Evolutionary conservation across 305 asterid genomes (phyloP), one percentile per base, ranked within the genome.

Genomic region (Solanum hybrid): DNA sequence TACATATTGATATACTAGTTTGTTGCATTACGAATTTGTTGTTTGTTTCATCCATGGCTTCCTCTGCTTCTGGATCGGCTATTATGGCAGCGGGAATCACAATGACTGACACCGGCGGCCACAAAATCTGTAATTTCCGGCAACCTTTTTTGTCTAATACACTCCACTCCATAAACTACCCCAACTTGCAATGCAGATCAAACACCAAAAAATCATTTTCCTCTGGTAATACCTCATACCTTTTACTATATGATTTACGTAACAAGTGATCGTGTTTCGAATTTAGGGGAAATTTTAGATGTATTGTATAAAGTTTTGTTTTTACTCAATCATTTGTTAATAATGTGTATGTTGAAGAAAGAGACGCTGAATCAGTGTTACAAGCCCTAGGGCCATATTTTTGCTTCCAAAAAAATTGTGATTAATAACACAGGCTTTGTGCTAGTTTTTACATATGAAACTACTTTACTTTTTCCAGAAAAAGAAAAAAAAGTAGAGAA

Each of bases 31-130:
- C 84, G 72, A 10, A 20, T 10, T 85, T 88, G 73, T 22, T 65
- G 12, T 75, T 39, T 41, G 75, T 32, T n/a, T 90, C 75, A 89
- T 80, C 92, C 91, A 93, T 95, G 89, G 93, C 96, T 88, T 90
- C 95, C 89, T 89, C 93, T 70, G 93, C 93, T 61, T 12, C 68
- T n/a, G 95, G 96, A 93, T 95, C 97, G 79, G 91, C 96, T 89
- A 45, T 91, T 26, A 91, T 86, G 61, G 87, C 95, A 31, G 76
- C 91, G 70, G 87, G 86, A 80, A 80, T 51, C n/a, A 86, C 90
- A 26, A 38, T 78, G 89, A 87, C 89, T 14, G 77, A 79, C 33
- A 87, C 33, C 3, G n/a, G 65, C 5, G 22, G 22, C 37, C 5
- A 87, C 45, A 92, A 89, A 86, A 33, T 94, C 76, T 86, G 93